Percentiles rank a stretch among this genome's conserved stretches.
Evolutionary conservation across 2,329 filamentous ascomycete species (phyloP).

Genomic region (Trichophyton mentagrophytes): DNA sequence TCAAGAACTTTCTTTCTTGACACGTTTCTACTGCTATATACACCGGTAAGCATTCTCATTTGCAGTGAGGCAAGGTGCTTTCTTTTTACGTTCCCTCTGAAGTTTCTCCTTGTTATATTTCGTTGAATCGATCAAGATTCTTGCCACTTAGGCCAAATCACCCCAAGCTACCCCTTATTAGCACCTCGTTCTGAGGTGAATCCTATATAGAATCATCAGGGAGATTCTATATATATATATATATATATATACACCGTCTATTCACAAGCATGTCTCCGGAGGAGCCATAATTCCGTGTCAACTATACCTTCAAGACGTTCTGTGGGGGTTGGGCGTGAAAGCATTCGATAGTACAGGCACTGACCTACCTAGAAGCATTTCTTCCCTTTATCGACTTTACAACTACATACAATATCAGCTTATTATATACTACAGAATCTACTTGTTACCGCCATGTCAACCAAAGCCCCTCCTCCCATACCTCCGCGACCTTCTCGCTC

Average conservation of each 20-base stretch:
- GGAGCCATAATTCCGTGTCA: background rate
- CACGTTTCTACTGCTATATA: background rate
- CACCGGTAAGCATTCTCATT: background rate
- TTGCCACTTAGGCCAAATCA: slow-evolving; percentile 14
- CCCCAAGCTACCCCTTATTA: background rate
- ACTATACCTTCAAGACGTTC: background rate
- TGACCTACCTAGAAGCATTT: background rate
- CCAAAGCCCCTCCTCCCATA: slow-evolving; percentile 18
- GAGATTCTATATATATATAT: background rate
- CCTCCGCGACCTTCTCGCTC: slow-evolving; percentile 28
- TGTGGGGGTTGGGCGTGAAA: background rate
- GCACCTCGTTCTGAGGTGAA: background rate
- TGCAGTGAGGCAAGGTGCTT: background rate
- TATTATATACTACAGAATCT: background rate
- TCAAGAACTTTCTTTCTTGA: background rate
- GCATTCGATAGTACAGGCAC: background rate
- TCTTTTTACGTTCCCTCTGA: no score
- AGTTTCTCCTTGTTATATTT: background rate
- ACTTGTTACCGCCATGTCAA: slow-evolving; percentile 6
- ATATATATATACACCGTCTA: no score
- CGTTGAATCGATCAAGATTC: background rate
- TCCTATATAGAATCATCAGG: background rate
- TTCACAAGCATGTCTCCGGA: background rate
- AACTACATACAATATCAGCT: background rate
- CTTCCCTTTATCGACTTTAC: background rate